Conservation (phyloP, 768 basidiomycete species). For the Gloeostereum incarnatum region DNA sequence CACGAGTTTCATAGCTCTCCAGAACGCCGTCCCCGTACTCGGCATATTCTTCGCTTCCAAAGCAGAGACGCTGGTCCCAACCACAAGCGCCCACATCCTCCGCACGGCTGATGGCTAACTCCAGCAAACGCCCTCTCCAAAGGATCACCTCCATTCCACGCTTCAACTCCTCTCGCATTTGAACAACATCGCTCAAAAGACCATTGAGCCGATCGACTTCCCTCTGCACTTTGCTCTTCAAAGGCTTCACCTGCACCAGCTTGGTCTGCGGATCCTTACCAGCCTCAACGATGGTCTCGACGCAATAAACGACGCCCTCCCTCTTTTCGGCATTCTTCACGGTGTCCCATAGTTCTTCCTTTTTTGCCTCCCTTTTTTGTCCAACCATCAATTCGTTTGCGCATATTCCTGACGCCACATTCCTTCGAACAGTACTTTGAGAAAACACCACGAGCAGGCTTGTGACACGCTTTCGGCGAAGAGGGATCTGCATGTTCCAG, state of each 20-base stretch:
- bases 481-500: constrained; percentile 51
- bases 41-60: constrained; percentile 72
- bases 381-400: constrained; percentile 52
- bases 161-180: constrained; percentile 55
- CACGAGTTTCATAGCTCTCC: constrained; percentile 56
- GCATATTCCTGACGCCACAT: constrained; percentile 73
- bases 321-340: constrained; percentile 62
- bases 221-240: constrained; percentile 41
- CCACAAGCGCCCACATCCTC: constrained; percentile 68
- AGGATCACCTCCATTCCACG: constrained; percentile 58
- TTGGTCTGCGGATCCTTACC: constrained; percentile 11
- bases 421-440: constrained; percentile 92
- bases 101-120: constrained; percentile 59
- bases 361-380: constrained; percentile 52
- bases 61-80: constrained; percentile 81
- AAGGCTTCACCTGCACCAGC: constrained; percentile 17
- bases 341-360: constrained; percentile 60
- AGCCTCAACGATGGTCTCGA: constrained; percentile 16
- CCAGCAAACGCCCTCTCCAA: constrained; percentile 63
- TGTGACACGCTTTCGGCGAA: constrained; percentile 65
- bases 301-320: constrained; percentile 57
- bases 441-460: constrained; percentile 69
- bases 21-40: constrained; percentile 59
- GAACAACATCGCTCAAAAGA: constrained; percentile 48
- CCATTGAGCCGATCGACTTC: constrained; percentile 45